phyloP scores from a whole-genome alignment of 192 early-diverging fungal species.

The Umbelopsis ramanniana region DNA sequence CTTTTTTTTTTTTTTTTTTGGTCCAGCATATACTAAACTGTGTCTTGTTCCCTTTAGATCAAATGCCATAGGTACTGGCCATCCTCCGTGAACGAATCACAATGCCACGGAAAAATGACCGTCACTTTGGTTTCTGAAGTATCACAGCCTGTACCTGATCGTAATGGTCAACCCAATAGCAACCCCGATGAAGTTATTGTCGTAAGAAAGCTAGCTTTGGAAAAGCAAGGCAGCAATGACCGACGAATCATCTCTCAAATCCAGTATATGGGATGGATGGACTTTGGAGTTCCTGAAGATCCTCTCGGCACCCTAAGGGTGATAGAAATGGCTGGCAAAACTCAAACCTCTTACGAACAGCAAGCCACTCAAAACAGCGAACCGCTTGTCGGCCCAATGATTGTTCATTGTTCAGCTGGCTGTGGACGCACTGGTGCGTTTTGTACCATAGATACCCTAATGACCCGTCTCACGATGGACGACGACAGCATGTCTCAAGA shows the following conservation, averaged over 20 bases:
- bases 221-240: not conserved
- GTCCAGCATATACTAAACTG: not conserved
- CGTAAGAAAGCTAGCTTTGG: slow-evolving; percentile 56
- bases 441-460: slow-evolving; percentile 58
- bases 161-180: slow-evolving; percentile 15
- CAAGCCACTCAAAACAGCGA: slow-evolving; percentile 2
- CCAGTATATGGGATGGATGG: slow-evolving; percentile 91
- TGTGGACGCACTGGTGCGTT: slow-evolving; percentile 67
- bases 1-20: not conserved
- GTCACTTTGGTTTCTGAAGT: slow-evolving; percentile 60
- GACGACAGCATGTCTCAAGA: slow-evolving; percentile 18
- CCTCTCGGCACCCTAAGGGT: slow-evolving; percentile 65
- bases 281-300: slow-evolving; percentile 79
- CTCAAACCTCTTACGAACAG: slow-evolving; percentile 18
- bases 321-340: slow-evolving; percentile 53
- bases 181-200: slow-evolving; percentile 57
- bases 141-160: not conserved
- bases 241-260: slow-evolving; percentile 70
- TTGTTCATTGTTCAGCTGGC: slow-evolving; percentile 60
- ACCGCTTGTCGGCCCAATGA: slow-evolving; percentile 29
- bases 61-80: slow-evolving; percentile 97
- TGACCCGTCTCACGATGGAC: slow-evolving; percentile 32
- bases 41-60: slow-evolving; percentile 35
- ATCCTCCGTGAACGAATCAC: slow-evolving; percentile 31
- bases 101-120: slow-evolving; percentile 54